phyloP scores from a whole-genome alignment of 495 filamentous ascomycete genomes.

The Hapsidospora chrysogenum region DNA sequence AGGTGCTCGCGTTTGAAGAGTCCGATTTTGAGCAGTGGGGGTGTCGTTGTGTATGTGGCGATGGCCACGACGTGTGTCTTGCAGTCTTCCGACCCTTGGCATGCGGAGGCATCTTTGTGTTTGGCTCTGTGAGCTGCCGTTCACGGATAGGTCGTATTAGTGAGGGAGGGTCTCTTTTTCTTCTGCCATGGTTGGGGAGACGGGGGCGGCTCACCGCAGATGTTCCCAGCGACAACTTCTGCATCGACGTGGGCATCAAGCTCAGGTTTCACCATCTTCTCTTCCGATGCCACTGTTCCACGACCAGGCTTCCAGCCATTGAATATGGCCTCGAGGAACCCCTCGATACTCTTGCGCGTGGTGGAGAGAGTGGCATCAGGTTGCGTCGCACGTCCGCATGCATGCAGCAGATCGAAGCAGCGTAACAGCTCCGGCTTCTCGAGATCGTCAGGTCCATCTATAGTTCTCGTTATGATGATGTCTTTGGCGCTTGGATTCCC shows the following conservation, averaged over 20 bases:
- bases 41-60: not conserved
- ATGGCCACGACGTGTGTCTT: not conserved
- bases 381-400: conserved; percentile 1
- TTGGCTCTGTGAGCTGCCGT: not conserved
- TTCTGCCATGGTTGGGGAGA: not conserved
- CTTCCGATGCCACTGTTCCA: conserved; percentile 1
- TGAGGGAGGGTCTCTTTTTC: too few species aligned
- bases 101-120: too few species aligned
- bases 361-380: not conserved
- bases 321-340: conserved; percentile 1
- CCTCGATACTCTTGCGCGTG: conserved; percentile 2
- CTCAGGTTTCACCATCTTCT: not conserved
- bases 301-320: conserved; percentile 1
- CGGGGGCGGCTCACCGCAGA: not conserved
- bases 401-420: conserved; percentile 2
- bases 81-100: too few species aligned
- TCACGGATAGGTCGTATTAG: too few species aligned
- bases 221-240: not conserved
- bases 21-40: not conserved
- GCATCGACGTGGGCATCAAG: not conserved
- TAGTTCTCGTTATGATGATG: not conserved
- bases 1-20: not conserved
- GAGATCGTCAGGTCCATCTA: conserved; percentile 1
- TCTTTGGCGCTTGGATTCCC: not conserved
- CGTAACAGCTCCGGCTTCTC: not conserved